phyloP scores from a whole-genome alignment of 495 filamentous ascomycete species.

The Amniculicola lignicola region DNA sequence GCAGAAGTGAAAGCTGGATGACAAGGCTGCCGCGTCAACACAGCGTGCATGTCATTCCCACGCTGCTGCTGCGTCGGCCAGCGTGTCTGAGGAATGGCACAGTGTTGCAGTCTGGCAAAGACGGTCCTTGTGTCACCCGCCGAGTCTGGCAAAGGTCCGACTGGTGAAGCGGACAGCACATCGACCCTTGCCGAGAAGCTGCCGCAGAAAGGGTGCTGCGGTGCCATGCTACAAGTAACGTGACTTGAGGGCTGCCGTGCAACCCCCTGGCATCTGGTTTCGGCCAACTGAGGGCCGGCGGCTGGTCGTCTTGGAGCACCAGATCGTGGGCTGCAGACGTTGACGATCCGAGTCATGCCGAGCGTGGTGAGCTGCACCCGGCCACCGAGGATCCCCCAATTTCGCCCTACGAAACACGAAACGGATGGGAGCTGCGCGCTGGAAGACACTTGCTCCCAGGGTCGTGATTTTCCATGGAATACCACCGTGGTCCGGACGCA shows the following conservation, averaged over 20 bases:
- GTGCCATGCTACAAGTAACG: constrained; percentile 31
- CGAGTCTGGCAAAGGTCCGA: constrained; percentile 12
- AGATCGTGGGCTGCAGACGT: constrained; percentile 11
- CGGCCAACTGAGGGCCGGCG: not conserved
- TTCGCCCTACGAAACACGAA: constrained; percentile 20
- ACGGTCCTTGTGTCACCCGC: not conserved
- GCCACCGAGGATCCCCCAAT: constrained; percentile 11
- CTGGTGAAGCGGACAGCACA: constrained; percentile 8
- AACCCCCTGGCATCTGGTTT: constrained; percentile 18
- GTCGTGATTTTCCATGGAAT: constrained; percentile 5
- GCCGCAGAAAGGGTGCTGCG: constrained; percentile 7
- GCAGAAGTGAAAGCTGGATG: no score
- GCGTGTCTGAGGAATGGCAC: no score
- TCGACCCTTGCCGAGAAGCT: constrained; percentile 7
- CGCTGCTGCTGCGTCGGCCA: no score
- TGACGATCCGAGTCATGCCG: constrained; percentile 9
- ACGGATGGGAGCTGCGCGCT: constrained; percentile 12
- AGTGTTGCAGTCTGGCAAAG: no score
- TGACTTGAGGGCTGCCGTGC: constrained; percentile 27
- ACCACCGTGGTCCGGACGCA: constrained; percentile 13
- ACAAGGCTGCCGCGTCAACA: no score
- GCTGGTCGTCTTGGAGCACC: not conserved
- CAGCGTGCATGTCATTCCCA: no score
- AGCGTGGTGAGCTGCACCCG: constrained; percentile 20
- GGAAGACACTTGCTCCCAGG: constrained; percentile 18